phyloP scores from a whole-genome alignment of 768 basidiomycete genomes.

The Suillus sp. region DNA sequence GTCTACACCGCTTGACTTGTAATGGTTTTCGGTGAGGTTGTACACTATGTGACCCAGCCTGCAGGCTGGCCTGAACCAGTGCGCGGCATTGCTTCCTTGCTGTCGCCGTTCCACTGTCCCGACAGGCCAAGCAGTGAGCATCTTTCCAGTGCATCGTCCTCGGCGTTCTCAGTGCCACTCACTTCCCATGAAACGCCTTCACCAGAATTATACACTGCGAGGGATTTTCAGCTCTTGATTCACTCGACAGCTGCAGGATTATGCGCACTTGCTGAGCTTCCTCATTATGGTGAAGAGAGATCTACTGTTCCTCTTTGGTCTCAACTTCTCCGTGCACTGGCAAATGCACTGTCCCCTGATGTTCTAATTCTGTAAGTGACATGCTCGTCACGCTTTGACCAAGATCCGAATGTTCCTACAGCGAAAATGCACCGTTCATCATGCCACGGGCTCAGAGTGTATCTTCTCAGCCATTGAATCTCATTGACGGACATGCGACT shows the following conservation, averaged over 20 bases:
- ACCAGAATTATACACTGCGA: not conserved
- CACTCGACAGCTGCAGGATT: not conserved
- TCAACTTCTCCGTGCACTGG: not conserved
- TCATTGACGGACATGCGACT: not conserved
- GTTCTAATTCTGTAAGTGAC: not conserved
- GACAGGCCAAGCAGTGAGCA: not conserved
- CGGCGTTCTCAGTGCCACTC: not conserved
- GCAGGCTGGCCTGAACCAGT: not conserved
- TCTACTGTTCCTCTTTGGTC: conserved; percentile 4
- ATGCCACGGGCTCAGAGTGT: not conserved
- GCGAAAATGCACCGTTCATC: not conserved
- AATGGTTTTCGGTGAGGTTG: not conserved
- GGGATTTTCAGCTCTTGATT: not conserved
- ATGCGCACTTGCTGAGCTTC: not conserved
- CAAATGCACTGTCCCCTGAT: not conserved
- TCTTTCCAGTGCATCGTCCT: not conserved
- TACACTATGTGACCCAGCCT: not conserved
- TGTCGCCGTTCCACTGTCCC: not conserved
- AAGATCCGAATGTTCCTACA: not conserved
- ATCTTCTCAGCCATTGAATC: not conserved
- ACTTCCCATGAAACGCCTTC: not conserved
- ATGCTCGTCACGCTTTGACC: not conserved
- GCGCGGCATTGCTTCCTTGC: not conserved
- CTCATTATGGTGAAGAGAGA: not conserved
- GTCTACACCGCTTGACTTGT: no score